These are phyloP conservation scores for Trichosporon inkin DNA, from an alignment of 1,284 basidiomycete genomes.

Conservation along the genomic window DNA sequence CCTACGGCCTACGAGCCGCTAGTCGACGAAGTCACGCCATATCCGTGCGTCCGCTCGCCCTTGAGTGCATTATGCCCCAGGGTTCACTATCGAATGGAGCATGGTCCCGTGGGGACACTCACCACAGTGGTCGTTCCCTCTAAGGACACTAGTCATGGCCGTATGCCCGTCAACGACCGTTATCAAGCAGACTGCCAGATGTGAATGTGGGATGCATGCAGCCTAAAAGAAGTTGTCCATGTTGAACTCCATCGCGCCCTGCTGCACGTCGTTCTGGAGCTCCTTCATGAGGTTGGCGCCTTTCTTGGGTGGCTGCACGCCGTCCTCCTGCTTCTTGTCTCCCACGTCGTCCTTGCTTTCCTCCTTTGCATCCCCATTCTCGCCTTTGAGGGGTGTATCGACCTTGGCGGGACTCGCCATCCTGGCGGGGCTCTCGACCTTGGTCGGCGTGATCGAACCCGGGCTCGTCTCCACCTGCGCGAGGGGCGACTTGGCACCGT, in stretches of 20 bases:
- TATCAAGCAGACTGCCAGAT: no score
- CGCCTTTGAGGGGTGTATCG: not conserved
- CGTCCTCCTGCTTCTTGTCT: not conserved
- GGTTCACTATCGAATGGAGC: no score
- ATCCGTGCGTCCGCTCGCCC: no score
- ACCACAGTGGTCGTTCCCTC: no score
- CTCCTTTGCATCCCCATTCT: not conserved
- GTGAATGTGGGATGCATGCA: not conserved
- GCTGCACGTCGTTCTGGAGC: conserved; percentile 45
- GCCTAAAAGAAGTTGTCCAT: conserved; percentile 48
- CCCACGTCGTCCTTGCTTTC: not conserved
- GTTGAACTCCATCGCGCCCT: conserved; percentile 50
- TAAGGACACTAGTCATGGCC: no score
- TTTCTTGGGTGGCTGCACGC: not conserved
- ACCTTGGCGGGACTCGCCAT: no score
- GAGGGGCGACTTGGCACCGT: conserved; percentile 4
- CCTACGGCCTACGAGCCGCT: no score
- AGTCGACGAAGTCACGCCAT: no score
- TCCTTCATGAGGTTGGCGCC: conserved; percentile 63
- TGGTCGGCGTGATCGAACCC: not conserved
- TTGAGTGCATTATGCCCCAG: no score
- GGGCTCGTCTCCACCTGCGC: conserved; percentile 6
- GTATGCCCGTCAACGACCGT: no score
- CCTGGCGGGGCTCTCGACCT: not conserved
- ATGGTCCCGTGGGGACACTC: no score